These are phyloP conservation scores for Podaxis sp. DNA, from an alignment of 768 basidiomycete species.

Conservation along the genomic window DNA sequence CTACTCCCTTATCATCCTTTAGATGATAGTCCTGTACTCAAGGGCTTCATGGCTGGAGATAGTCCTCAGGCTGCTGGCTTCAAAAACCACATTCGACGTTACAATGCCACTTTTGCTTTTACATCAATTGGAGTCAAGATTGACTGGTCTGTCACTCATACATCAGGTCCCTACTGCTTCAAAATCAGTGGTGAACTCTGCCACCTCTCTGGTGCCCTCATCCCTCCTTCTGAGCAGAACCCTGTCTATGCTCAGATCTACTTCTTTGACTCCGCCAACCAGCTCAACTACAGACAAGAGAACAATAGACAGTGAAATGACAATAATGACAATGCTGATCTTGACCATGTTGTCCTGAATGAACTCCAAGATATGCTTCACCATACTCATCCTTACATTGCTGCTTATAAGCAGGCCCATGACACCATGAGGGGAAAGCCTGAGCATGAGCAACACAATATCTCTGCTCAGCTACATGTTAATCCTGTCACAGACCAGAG, in stretches of 20 bases:
- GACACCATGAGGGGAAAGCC: conserved; percentile 4
- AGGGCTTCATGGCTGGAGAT: neutral
- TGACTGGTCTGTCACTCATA: neutral
- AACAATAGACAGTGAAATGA: neutral
- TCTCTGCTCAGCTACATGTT: conserved; percentile 16
- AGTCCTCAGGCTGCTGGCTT: neutral
- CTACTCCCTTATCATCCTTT: neutral
- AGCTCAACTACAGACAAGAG: neutral
- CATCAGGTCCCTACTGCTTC: conserved; percentile 16
- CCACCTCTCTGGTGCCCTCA: conserved; percentile 15
- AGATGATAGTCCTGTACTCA: neutral
- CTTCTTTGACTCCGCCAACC: conserved; percentile 15
- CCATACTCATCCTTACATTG: conserved; percentile 7
- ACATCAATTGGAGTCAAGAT: neutral
- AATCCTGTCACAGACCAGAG: conserved; percentile 26
- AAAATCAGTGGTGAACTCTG: conserved; percentile 17
- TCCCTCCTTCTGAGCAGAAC: neutral
- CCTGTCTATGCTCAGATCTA: conserved; percentile 20
- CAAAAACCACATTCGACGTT: neutral
- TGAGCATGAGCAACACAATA: neutral
- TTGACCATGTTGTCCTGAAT: conserved; percentile 7
- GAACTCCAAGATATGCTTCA: conserved; percentile 17
- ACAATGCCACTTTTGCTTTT: neutral
- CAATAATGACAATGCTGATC: neutral
- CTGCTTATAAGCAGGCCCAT: conserved; percentile 16